A percentile compares a stretch with the other conserved stretches of the same genome.
Conservation (phyloP, 2,329 filamentous ascomycete genomes). For the Alternaria hordeiaustralica region DNA sequence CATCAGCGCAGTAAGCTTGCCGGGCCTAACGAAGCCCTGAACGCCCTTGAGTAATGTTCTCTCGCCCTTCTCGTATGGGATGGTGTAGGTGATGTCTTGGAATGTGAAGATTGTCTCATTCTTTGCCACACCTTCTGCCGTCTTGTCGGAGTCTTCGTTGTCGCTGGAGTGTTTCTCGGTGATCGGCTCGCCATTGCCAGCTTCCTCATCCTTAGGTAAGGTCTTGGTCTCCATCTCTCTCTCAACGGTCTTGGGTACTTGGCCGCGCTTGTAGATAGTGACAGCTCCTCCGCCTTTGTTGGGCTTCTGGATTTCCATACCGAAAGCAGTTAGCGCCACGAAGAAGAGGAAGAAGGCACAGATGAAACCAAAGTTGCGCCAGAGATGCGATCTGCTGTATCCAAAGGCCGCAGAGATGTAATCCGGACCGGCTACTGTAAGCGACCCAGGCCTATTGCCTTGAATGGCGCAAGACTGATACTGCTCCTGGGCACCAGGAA, state of each 20-base stretch:
- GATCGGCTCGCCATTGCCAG: constrained; percentile 46
- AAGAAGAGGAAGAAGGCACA: constrained; percentile 60
- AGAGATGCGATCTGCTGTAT: constrained; percentile 65
- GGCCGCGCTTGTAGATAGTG: constrained; percentile 68
- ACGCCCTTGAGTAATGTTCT: constrained; percentile 64
- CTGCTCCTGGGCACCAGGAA: constrained; percentile 53
- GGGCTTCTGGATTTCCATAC: constrained; percentile 61
- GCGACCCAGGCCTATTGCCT: constrained; percentile 61
- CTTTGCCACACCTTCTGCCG: constrained; percentile 61
- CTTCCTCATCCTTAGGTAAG: constrained; percentile 60
- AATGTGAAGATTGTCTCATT: constrained; percentile 74
- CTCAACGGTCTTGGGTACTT: constrained; percentile 65
- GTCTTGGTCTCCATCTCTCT: constrained; percentile 62
- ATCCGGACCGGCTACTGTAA: constrained; percentile 60
- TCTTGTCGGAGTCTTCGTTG: constrained; percentile 32
- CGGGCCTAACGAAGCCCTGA: constrained; percentile 87
- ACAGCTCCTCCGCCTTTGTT: constrained; percentile 66
- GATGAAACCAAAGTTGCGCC: constrained; percentile 65
- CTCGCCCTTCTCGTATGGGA: constrained; percentile 57
- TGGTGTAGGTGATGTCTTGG: constrained; percentile 82
- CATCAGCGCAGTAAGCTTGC: constrained; percentile 82
- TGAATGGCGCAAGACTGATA: constrained; percentile 67
- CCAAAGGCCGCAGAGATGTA: constrained; percentile 64
- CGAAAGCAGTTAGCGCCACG: constrained; percentile 53
- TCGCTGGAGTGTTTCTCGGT: constrained; percentile 31